Base-by-base conservation (phyloP, 1,139 yeast genomes). In the Pneumocystis murina region DNA sequence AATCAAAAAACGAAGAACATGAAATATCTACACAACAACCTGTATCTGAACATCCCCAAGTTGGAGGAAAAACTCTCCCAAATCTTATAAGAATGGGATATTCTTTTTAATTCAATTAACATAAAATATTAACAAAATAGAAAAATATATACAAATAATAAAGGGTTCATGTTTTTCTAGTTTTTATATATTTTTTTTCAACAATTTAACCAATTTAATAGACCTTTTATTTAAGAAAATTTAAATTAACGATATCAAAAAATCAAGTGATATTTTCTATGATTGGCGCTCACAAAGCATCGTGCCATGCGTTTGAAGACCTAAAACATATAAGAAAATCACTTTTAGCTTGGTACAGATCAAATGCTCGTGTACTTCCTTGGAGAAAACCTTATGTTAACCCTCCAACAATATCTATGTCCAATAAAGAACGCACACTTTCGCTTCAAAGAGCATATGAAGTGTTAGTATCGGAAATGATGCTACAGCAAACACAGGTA, bases 401-500 rank as follows among this genome's bases (percentile, higher is more conserved):
- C 8, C 54, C 54, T n/a, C 54, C 54, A 12, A 17, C 41, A 4
- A 39, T 20, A 12, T 48, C 62, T 30, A 30, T 35, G 10, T 57
- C 66, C 41, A 41, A 20, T 30, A 54, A 33, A 20, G 59, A 48
- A 17, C 28, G 59, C 17, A 7, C 59, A 48, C 41, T 59, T 59
- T 40, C 43, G 14, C 60, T 61, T 17, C 63, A 64, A 20, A 59
- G 66, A 17, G 59, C 64, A n/a, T 64, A 64, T 20, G 55, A 40
- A n/a, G 62, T 63, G 20, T 59, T 65, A n/a, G 63, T 65, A 3
- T 65, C 66, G 2, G 66, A 65, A 35, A 65, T 62, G 33, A 65
- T 65, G 66, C 36, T 65, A 60, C 66, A 65, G 48, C 66, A 65
- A 55, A 65, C 66, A 28, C 66, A 62, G 17, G 66, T 65, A 24